Conservation (phyloP, 768 basidiomycete genomes). For the Termitomyces sp. region DNA sequence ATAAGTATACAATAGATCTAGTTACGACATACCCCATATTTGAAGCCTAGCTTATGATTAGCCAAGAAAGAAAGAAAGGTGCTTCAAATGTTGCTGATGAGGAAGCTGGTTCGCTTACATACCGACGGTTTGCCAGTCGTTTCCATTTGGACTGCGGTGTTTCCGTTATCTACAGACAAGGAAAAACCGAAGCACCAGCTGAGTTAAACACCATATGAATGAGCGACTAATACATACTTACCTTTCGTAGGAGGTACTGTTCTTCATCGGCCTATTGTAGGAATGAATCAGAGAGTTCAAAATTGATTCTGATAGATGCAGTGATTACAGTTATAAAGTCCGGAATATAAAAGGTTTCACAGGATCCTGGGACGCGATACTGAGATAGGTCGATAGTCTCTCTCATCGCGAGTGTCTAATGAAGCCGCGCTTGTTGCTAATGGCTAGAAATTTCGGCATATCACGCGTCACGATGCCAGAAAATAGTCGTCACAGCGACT, state of each 20-base stretch:
- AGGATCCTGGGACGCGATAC: slow-evolving; percentile 27
- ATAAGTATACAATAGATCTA: neutral
- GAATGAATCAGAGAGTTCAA: neutral
- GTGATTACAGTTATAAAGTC: slow-evolving; percentile 55
- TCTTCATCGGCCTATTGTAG: slow-evolving; percentile 57
- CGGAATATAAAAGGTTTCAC: slow-evolving; percentile 63
- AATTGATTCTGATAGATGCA: slow-evolving; percentile 6
- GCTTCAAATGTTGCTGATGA: slow-evolving; percentile 2
- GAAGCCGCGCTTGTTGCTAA: neutral
- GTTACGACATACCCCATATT: slow-evolving; percentile 52
- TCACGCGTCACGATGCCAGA: neutral
- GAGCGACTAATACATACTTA: slow-evolving; percentile 17
- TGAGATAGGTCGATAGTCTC: slow-evolving; percentile 15
- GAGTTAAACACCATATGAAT: neutral
- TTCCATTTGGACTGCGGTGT: slow-evolving; percentile 84
- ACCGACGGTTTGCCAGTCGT: slow-evolving; percentile 65
- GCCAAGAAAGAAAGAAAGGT: neutral
- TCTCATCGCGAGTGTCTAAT: neutral
- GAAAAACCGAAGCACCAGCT: neutral
- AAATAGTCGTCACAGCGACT: neutral
- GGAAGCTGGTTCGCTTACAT: slow-evolving; percentile 16
- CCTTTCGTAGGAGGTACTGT: slow-evolving; percentile 71
- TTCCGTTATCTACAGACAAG: slow-evolving; percentile 55
- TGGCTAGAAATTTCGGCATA: neutral
- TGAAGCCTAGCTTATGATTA: slow-evolving; percentile 44